A percentile compares a stretch with the other conserved stretches of the same genome.
phyloP scores from a whole-genome alignment of 2,329 filamentous ascomycete genomes.

The Hirsutella thompsonii region DNA sequence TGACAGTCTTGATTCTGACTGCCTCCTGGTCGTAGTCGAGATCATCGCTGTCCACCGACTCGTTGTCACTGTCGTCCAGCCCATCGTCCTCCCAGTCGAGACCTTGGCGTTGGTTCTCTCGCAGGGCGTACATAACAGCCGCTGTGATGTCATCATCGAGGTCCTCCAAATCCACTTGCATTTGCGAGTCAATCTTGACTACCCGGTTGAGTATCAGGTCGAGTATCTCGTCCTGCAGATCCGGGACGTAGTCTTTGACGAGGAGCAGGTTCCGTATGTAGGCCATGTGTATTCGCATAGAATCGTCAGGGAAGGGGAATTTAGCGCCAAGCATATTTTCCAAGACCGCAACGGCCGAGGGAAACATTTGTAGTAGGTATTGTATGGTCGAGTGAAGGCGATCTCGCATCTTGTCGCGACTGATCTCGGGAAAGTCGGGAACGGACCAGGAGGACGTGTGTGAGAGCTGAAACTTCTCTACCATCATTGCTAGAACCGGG shows the following conservation, averaged over 20 bases:
- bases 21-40: slow-evolving; percentile 50
- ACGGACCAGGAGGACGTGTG: slow-evolving; percentile 32
- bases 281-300: slow-evolving; percentile 66
- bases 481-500: slow-evolving; percentile 65
- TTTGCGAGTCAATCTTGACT: slow-evolving; percentile 90
- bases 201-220: slow-evolving; percentile 74
- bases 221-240: slow-evolving; percentile 67
- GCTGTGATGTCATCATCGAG: slow-evolving; percentile 79
- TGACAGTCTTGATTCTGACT: slow-evolving; percentile 56
- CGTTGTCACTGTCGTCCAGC: slow-evolving; percentile 53
- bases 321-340: slow-evolving; percentile 51
- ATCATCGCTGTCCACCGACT: slow-evolving; percentile 60
- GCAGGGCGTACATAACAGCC: slow-evolving; percentile 45
- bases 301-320: slow-evolving; percentile 68
- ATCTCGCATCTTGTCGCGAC: slow-evolving; percentile 50
- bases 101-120: slow-evolving; percentile 12
- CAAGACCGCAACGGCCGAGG: slow-evolving; percentile 61
- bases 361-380: slow-evolving; percentile 68
- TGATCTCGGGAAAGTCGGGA: slow-evolving; percentile 44
- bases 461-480: slow-evolving; percentile 57
- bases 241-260: slow-evolving; percentile 64
- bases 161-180: slow-evolving; percentile 87
- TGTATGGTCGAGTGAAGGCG: slow-evolving; percentile 66
- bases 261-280: slow-evolving; percentile 78
- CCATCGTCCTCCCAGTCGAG: slow-evolving; percentile 34